Base-by-base conservation (phyloP, 176 grass and related monocot genomes). In the Tillandsia fasciculata region DNA sequence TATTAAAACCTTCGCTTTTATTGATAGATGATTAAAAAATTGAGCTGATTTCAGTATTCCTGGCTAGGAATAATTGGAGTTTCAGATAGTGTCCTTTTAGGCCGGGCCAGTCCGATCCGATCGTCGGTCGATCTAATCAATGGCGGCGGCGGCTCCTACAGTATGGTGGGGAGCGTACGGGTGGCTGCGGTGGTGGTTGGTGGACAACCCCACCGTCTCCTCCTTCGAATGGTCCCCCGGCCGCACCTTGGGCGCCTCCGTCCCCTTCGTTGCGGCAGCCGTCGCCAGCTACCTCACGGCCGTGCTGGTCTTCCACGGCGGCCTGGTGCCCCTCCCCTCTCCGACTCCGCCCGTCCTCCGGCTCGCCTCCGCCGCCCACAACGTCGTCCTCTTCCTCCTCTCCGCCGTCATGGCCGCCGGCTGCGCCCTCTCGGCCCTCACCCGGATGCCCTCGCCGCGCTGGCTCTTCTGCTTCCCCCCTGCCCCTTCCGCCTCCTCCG, bases 391-490 rank as follows among this genome's bases (percentile, higher is more conserved):
- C 49, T 81, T 92, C 56, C 57, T 78, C 28, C 50, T 92, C 76
- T 96, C 92, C 71, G 71, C 82, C 51, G 64, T 77, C 59, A 92
- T 96, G 92, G 86, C 83, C 6, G 72, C 76, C 67, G 86, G 89
- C 50, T 92, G 86, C 76, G 72, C 49, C 57, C 76, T 96, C 80
- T 90, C 93, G 53, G 73, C 84, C 4, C 56, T 68, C 57, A 48
- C 70, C 24, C 76, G 71, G 3, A 24, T 83, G 0, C 75, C 68
- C 15, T 74, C 71, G 2, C 66, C 76, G 68, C 57, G 26, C 51
- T 86, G 83, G 83, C 67, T 86, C 11, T 87, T 97, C 83, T 92
- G 93, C 83, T 97, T 96, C 81, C 93, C 88, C 0, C 78, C 64
- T 10, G 56, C 68, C 64, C 54, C 78, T 67, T 85, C 83, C 52